Conservation (phyloP, 148 eudicot genomes). For the Chenopodium formosanum region DNA sequence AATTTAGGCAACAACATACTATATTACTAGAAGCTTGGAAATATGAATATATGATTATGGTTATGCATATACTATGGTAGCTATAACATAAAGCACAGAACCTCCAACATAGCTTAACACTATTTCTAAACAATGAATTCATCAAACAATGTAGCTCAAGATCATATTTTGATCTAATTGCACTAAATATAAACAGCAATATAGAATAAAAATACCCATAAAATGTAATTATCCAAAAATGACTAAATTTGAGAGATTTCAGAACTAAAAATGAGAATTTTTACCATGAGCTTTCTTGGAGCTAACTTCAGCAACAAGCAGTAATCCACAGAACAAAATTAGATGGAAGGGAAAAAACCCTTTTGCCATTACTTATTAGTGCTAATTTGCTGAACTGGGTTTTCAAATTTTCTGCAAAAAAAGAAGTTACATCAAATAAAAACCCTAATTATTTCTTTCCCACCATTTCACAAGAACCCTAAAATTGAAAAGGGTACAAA, state of each 20-base stretch:
- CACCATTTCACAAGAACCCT: not conserved
- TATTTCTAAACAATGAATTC: not conserved
- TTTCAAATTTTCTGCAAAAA: not conserved
- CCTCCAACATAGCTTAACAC: not conserved
- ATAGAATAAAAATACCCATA: not conserved
- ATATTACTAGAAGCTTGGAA: not conserved
- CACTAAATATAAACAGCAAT: not conserved
- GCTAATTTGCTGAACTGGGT: conserved; percentile 15
- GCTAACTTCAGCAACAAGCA: conserved; percentile 14
- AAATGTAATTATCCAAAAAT: not conserved
- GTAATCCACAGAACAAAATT: conserved; percentile 4
- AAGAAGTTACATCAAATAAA: not conserved
- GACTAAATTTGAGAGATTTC: not conserved
- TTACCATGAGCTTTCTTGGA: conserved; percentile 33
- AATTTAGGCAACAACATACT: not conserved
- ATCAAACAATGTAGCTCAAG: conserved; percentile 1
- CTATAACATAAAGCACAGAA: too few relatives aligned
- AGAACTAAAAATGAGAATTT: not conserved
- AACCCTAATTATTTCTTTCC: conserved; percentile 8
- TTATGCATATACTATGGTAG: not conserved
- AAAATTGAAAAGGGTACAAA: conserved; percentile 3
- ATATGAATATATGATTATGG: not conserved
- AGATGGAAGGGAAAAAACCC: conserved; percentile 8
- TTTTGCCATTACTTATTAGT: conserved; percentile 6
- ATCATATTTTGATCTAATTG: conserved; percentile 2